Conservation (phyloP, 2,329 filamentous ascomycete genomes). For the Aspergillus transmontanensis region DNA sequence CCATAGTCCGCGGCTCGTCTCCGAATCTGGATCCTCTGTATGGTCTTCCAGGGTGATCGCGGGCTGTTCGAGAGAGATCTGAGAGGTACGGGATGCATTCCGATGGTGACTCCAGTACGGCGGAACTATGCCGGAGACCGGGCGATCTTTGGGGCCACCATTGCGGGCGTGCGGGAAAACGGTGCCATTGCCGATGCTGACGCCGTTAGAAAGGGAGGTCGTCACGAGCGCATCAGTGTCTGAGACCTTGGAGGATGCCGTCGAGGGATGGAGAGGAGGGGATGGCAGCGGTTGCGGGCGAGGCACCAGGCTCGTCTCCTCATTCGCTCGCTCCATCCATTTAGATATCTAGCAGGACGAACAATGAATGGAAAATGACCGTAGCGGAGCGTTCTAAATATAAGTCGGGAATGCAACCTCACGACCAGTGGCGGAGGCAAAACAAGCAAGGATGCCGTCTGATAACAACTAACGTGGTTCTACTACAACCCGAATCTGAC, state of each 20-base stretch:
- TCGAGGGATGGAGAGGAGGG: constrained; percentile 19
- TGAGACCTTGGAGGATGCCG: constrained; percentile 7
- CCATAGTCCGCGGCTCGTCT: constrained; percentile 63
- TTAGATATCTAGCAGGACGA: constrained; percentile 27
- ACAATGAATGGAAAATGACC: constrained; percentile 7
- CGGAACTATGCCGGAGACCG: constrained; percentile 40
- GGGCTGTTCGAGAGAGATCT: constrained; percentile 40
- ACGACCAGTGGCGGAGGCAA: constrained; percentile 11
- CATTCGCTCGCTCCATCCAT: constrained; percentile 47
- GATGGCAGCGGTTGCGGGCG: constrained; percentile 29
- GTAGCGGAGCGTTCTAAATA: constrained; percentile 15
- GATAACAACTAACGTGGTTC: not conserved
- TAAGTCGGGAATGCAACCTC: constrained; percentile 18
- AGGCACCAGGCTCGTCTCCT: constrained; percentile 38
- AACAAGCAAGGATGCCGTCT: constrained; percentile 2
- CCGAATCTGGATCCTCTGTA: constrained; percentile 58
- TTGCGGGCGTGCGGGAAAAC: constrained; percentile 16
- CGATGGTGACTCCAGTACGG: constrained; percentile 51
- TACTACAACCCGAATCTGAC: not conserved
- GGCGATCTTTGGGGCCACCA: constrained; percentile 27
- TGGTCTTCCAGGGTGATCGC: constrained; percentile 66
- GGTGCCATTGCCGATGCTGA: constrained; percentile 16
- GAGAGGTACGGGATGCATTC: constrained; percentile 43
- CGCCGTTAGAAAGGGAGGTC: constrained; percentile 10
- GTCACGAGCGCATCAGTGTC: constrained; percentile 14